Conservation (phyloP, 2,329 filamentous ascomycete genomes). For the Botrytis cinerea region DNA sequence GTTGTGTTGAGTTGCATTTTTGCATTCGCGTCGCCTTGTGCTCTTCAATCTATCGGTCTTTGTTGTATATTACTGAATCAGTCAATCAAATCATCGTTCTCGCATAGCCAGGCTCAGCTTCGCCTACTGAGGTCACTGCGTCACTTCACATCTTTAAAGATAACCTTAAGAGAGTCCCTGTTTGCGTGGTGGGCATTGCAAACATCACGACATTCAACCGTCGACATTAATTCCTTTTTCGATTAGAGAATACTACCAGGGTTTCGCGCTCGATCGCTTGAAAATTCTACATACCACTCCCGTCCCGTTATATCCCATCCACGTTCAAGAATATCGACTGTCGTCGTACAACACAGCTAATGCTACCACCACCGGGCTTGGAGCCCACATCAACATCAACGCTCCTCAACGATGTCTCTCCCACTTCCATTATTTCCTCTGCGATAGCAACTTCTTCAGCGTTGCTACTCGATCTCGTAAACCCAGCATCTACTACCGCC, state of each 20-base stretch:
- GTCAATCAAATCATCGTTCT: not conserved
- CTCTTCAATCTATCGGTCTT: not conserved
- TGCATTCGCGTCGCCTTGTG: not conserved
- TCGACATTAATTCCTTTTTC: not conserved
- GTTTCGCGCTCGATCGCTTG: not conserved
- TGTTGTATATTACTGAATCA: not conserved
- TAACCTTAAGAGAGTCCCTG: conserved; percentile 20
- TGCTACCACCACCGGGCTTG: conserved; percentile 40
- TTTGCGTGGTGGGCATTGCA: not conserved
- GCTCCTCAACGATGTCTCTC: conserved; percentile 32
- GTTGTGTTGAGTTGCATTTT: not conserved
- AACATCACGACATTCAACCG: not conserved
- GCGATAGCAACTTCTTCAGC: conserved; percentile 36
- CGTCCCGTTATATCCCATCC: not conserved
- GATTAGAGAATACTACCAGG: not conserved
- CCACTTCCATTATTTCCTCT: conserved; percentile 31
- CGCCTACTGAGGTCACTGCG: conserved; percentile 16
- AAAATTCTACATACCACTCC: not conserved
- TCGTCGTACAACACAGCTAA: conserved; percentile 27
- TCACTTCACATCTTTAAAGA: not conserved
- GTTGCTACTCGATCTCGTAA: conserved; percentile 40
- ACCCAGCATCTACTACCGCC: conserved; percentile 37
- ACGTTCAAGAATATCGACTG: not conserved
- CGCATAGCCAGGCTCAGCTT: not conserved
- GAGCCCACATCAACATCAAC: conserved; percentile 33